Conservation (phyloP, 495 filamentous ascomycete genomes). For the Penicillium crystallinum region DNA sequence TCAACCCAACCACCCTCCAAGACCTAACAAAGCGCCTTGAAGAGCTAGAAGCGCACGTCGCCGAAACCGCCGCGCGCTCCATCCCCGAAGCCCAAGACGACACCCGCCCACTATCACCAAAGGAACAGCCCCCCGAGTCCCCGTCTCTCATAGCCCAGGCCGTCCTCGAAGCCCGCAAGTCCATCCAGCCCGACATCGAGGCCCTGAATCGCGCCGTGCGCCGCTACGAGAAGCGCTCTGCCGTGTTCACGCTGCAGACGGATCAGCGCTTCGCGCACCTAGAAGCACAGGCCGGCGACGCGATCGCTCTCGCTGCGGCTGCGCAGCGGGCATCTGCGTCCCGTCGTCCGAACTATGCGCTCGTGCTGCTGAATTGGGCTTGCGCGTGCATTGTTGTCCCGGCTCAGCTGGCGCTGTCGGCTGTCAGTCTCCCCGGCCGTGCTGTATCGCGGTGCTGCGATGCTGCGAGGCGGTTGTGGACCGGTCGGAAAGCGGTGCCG, state of each 20-base stretch:
- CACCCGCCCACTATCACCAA: background rate
- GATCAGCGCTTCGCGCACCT: slow-evolving; percentile 68
- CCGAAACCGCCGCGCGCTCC: slow-evolving; percentile 30
- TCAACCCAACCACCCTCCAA: slow-evolving; percentile 42
- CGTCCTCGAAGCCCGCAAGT: slow-evolving; percentile 55
- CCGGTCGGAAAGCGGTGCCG: background rate
- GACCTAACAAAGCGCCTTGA: slow-evolving; percentile 62
- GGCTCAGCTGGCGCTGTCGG: slow-evolving; percentile 19
- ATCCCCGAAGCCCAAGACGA: background rate
- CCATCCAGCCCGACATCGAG: slow-evolving; percentile 76
- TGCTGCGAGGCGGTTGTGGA: slow-evolving; percentile 9
- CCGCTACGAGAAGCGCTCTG: slow-evolving; percentile 87
- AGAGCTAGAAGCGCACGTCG: slow-evolving; percentile 60
- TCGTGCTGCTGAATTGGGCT: slow-evolving; percentile 22
- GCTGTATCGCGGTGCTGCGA: slow-evolving; percentile 16
- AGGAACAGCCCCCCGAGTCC: slow-evolving; percentile 11
- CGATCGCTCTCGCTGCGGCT: slow-evolving; percentile 70
- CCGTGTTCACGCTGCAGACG: slow-evolving; percentile 63
- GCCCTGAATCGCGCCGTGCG: slow-evolving; percentile 84
- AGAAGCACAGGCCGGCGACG: slow-evolving; percentile 66
- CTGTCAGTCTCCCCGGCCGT: slow-evolving; percentile 23
- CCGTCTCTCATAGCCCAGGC: slow-evolving; percentile 43
- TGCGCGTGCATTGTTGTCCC: slow-evolving; percentile 29
- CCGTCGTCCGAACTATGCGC: slow-evolving; percentile 17
- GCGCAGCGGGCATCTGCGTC: slow-evolving; percentile 48